These are phyloP conservation scores for Auriscalpium microsporum DNA, from an alignment of 768 basidiomycete species.

Conservation along the genomic window DNA sequence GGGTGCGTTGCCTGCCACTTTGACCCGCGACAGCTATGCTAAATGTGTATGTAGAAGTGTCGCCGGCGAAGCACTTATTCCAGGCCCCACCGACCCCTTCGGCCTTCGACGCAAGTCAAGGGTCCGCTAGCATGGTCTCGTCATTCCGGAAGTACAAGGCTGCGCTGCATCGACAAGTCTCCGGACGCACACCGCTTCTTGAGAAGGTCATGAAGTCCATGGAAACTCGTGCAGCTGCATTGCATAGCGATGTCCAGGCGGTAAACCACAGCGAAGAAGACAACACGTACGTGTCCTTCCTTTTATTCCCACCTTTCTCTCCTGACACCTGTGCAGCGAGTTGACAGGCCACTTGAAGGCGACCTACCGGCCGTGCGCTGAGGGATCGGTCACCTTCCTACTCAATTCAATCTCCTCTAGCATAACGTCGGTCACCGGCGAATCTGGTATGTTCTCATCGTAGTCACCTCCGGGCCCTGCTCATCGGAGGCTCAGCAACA, in stretches of 20 bases:
- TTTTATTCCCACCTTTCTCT: no score
- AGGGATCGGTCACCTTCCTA: background rate
- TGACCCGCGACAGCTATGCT: background rate
- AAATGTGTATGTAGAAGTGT: slow-evolving; percentile 31
- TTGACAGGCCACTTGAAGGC: background rate
- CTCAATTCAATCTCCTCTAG: background rate
- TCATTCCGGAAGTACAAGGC: slow-evolving; percentile 56
- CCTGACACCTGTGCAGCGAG: background rate
- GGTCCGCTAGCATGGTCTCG: slow-evolving; percentile 27
- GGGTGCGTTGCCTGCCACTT: slow-evolving; percentile 19
- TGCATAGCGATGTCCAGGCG: slow-evolving; percentile 54
- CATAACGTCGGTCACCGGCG: background rate
- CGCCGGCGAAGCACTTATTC: slow-evolving; percentile 52
- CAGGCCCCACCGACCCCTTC: slow-evolving; percentile 40
- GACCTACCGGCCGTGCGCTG: background rate
- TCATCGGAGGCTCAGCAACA: background rate
- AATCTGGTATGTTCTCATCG: slow-evolving; percentile 3
- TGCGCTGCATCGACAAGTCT: slow-evolving; percentile 54
- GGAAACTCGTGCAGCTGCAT: slow-evolving; percentile 48
- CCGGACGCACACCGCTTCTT: slow-evolving; percentile 54
- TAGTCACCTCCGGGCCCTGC: background rate
- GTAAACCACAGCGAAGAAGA: slow-evolving; percentile 34
- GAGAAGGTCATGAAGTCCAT: slow-evolving; percentile 48
- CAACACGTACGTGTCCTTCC: slow-evolving; percentile 31
- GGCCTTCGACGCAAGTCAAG: slow-evolving; percentile 30